Percentiles rank a stretch among this genome's conserved stretches.
Conservation (phyloP, 73 alveolate genomes). For the Durusdinium trenchii region DNA sequence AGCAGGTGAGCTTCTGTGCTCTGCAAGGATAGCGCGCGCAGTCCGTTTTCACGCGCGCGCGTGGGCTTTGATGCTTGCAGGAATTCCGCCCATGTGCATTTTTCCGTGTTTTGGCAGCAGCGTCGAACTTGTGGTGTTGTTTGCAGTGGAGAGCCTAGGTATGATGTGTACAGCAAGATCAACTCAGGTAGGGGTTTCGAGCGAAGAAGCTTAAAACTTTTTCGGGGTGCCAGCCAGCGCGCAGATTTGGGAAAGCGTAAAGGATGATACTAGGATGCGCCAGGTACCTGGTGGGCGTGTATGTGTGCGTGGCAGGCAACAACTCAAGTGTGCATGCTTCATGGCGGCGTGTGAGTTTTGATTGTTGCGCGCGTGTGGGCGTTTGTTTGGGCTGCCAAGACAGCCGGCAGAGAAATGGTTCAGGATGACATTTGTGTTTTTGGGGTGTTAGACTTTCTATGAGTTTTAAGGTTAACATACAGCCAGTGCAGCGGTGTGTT, state of each 20-base stretch:
- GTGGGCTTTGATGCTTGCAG: not conserved
- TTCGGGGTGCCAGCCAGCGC: too few relatives aligned
- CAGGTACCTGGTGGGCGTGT: not conserved
- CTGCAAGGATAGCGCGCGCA: not conserved
- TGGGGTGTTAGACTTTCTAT: too few relatives aligned
- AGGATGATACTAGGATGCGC: not conserved
- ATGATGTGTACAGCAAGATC: slow-evolving; percentile 44
- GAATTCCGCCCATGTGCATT: slow-evolving; percentile 45
- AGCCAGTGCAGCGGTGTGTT: too few relatives aligned
- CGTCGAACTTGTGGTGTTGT: not conserved
- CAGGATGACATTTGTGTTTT: too few relatives aligned
- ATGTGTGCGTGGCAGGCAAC: not conserved
- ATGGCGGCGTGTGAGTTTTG: not conserved
- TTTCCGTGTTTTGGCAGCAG: slow-evolving; percentile 21
- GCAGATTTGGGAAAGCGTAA: slow-evolving; percentile 55
- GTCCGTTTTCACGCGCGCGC: not conserved
- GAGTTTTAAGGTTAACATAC: too few relatives aligned
- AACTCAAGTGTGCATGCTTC: slow-evolving; percentile 35
- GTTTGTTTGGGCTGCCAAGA: too few relatives aligned
- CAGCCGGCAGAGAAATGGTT: too few relatives aligned
- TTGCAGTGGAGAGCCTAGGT: not conserved
- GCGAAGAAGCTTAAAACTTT: too few relatives aligned
- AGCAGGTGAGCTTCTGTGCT: slow-evolving; percentile 35
- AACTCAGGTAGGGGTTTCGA: too few relatives aligned
- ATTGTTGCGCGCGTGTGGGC: too few relatives aligned